Conservation (phyloP, 768 basidiomycete species). For the Daedalea quercina region DNA sequence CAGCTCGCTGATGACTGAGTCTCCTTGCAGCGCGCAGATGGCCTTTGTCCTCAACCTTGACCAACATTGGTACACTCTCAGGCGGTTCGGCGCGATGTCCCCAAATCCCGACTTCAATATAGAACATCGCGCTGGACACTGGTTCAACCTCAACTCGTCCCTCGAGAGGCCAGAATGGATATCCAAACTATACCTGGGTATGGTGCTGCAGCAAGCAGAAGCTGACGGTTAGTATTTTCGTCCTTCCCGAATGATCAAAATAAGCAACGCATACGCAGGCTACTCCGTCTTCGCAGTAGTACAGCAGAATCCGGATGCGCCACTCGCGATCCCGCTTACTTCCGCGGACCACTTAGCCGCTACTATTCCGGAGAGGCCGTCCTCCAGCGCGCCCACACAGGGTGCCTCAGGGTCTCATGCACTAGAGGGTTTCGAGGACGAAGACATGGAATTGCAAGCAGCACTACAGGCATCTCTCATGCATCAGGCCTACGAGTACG, state of each 20-base stretch:
- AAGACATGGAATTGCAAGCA: conserved; percentile 83
- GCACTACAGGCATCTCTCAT: conserved; percentile 78
- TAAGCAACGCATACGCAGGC: conserved; percentile 33
- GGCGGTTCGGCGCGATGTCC: conserved; percentile 61
- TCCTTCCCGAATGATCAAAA: neutral
- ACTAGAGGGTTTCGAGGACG: conserved; percentile 57
- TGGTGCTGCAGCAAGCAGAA: conserved; percentile 86
- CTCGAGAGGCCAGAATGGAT: conserved; percentile 73
- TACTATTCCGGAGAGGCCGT: conserved; percentile 46
- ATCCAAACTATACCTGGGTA: conserved; percentile 71
- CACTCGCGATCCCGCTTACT: conserved; percentile 51
- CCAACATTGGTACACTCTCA: conserved; percentile 87
- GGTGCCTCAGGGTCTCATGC: conserved; percentile 3
- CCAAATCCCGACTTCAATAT: conserved; percentile 28
- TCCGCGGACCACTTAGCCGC: conserved; percentile 69
- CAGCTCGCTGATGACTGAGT: neutral
- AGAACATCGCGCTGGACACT: conserved; percentile 55
- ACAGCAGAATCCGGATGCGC: conserved; percentile 48
- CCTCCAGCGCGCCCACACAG: conserved; percentile 10
- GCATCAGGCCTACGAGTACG: conserved; percentile 14
- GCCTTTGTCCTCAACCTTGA: conserved; percentile 84
- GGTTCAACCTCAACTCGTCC: conserved; percentile 88
- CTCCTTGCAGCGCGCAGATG: conserved; percentile 54
- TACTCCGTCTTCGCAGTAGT: conserved; percentile 78
- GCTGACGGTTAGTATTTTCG: conserved; percentile 51